A percentile compares a stretch with the other conserved stretches of the same genome.
Conservation (phyloP, 192 early-diverging fungal species). For the Backusella psychrophila region DNA sequence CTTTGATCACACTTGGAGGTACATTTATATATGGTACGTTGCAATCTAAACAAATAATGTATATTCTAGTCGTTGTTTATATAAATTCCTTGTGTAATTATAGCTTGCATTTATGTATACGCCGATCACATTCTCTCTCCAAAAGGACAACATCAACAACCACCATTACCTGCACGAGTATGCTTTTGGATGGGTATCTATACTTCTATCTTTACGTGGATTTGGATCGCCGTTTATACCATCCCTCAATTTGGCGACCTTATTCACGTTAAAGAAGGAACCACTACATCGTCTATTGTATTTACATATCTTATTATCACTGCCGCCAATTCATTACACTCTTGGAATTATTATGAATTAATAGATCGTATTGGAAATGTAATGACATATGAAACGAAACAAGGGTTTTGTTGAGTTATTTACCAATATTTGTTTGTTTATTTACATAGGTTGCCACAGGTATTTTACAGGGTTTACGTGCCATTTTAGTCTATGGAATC, state of each 20-base stretch:
- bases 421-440: not conserved
- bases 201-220: conserved; percentile 35
- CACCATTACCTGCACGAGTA: conserved; percentile 47
- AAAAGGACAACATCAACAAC: conserved; percentile 24
- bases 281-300: not conserved
- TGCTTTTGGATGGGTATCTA: conserved; percentile 51
- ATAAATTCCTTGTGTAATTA: not conserved
- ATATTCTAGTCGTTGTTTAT: not conserved
- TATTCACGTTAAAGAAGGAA: conserved; percentile 15
- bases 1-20: conserved; percentile 45
- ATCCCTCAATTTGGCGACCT: conserved; percentile 49
- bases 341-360: conserved; percentile 54
- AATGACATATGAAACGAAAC: not conserved
- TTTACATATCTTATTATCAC: conserved; percentile 37
- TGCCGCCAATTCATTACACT: conserved; percentile 45
- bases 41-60: not conserved
- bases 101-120: conserved; percentile 58
- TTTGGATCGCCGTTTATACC: conserved; percentile 51
- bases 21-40: conserved; percentile 49
- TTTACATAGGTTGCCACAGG: conserved; percentile 43
- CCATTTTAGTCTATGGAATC: conserved; percentile 56
- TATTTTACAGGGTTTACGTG: conserved; percentile 53
- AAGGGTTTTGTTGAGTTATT: not conserved
- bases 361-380: conserved; percentile 50
- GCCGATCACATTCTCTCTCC: conserved; percentile 48